A percentile compares a stretch with the other conserved stretches of the same genome.
These are phyloP conservation scores for Pleurotus tuoliensis DNA, from an alignment of 768 basidiomycete species.

Conservation along the genomic window DNA sequence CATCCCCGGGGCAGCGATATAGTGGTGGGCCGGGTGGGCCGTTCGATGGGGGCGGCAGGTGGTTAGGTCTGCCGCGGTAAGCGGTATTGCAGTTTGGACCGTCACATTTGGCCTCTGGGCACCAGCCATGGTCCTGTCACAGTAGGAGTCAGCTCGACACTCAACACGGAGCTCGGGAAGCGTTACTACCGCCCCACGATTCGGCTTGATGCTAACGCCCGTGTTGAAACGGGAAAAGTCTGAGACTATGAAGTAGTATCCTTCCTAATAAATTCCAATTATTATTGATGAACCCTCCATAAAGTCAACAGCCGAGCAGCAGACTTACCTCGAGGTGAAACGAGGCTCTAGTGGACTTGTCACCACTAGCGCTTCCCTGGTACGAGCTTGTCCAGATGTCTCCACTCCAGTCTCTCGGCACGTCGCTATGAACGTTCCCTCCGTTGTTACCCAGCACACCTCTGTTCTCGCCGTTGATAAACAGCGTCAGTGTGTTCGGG, in stretches of 20 bases:
- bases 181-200: neutral
- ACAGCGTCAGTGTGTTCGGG: constrained; percentile 1
- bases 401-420: constrained; percentile 6
- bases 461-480: constrained; percentile 1
- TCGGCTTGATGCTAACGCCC: constrained; percentile 4
- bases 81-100: neutral
- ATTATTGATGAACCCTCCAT: neutral
- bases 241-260: constrained; percentile 6
- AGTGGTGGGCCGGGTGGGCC: neutral
- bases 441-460: constrained; percentile 2
- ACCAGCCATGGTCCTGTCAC: constrained; percentile 1
- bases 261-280: neutral
- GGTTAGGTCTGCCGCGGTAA: constrained; percentile 1
- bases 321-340: constrained; percentile 4
- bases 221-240: constrained; percentile 7
- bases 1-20: constrained; percentile 5
- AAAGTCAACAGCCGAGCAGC: neutral
- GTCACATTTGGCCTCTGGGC: neutral
- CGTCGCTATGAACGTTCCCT: neutral
- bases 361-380: constrained; percentile 1
- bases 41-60: constrained; percentile 1
- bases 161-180: neutral
- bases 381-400: constrained; percentile 7
- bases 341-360: constrained; percentile 7
- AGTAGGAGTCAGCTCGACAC: neutral